A percentile compares a stretch with the other conserved stretches of the same genome.
phyloP scores from a whole-genome alignment of 805 yeast genomes.

The Metschnikowia noctiluminum region DNA sequence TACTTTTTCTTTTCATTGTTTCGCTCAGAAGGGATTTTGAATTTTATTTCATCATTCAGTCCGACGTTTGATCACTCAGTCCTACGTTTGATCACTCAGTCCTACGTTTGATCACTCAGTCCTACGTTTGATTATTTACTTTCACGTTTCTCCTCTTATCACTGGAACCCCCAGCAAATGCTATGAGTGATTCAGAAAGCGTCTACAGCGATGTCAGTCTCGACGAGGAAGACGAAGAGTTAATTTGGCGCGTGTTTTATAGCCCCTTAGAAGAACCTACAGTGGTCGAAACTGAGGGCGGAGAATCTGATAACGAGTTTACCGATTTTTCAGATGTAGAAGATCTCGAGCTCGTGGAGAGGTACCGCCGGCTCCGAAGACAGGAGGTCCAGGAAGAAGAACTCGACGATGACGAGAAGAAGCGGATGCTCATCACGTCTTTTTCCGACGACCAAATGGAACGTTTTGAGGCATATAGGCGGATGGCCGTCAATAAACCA shows the following conservation, averaged over 20 bases:
- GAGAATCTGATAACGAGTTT: constrained; percentile 22
- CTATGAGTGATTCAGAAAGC: constrained; percentile 18
- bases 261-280: constrained; percentile 20
- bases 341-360: constrained; percentile 29
- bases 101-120: background rate
- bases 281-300: constrained; percentile 9
- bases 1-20: too few species aligned
- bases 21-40: too few species aligned
- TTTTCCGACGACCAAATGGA: constrained; percentile 82
- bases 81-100: background rate
- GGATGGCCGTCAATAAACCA: constrained; percentile 59
- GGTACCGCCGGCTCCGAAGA: constrained; percentile 33
- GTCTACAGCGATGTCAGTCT: constrained; percentile 36
- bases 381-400: constrained; percentile 21
- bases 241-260: constrained; percentile 42
- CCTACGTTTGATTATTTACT: too few species aligned
- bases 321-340: constrained; percentile 35
- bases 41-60: background rate
- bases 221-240: constrained; percentile 45
- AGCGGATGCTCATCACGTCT: constrained; percentile 62
- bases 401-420: constrained; percentile 50
- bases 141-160: too few species aligned
- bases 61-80: background rate
- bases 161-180: too few species aligned
- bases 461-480: constrained; percentile 79